Percentiles rank a stretch among this genome's conserved stretches.
These are phyloP conservation scores for Podospora anserina DNA, from an alignment of 495 filamentous ascomycete species.

Conservation along the genomic window DNA sequence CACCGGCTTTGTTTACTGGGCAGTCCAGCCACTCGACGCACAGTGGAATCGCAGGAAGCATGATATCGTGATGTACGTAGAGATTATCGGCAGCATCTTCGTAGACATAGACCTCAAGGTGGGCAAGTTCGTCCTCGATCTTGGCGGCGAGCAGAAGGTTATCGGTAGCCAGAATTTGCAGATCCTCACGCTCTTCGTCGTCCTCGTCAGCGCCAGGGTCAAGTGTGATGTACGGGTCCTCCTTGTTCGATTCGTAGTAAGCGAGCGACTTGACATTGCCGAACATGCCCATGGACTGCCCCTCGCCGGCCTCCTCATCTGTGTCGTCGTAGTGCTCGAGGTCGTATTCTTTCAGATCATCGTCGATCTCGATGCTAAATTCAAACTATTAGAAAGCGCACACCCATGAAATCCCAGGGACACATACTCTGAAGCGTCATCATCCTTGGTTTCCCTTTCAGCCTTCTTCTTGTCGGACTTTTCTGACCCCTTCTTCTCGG, in stretches of 20 bases:
- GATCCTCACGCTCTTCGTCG: conserved; percentile 86
- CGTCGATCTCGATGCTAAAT: conserved; percentile 51
- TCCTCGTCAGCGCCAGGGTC: conserved; percentile 64
- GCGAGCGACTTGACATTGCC: conserved; percentile 89
- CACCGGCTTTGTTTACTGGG: conserved; percentile 66
- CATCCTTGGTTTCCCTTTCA: conserved; percentile 19
- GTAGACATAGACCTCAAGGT: conserved; percentile 96
- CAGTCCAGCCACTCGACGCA: conserved; percentile 94
- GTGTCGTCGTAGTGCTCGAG: conserved; percentile 92
- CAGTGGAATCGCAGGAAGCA: conserved; percentile 95
- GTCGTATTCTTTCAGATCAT: conserved; percentile 91
- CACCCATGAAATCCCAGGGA: background rate
- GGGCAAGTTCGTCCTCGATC: conserved; percentile 93
- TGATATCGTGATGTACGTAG: conserved; percentile 99
- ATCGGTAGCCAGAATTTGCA: conserved; percentile 88
- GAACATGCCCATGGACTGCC: conserved; percentile 81
- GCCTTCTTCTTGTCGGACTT: conserved; percentile 17
- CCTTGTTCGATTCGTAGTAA: conserved; percentile 87
- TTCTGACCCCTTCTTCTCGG: conserved; percentile 26
- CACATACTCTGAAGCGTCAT: conserved; percentile 34
- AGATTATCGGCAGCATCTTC: conserved; percentile 92
- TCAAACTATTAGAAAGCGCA: conserved; percentile 19
- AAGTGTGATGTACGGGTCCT: conserved; percentile 94
- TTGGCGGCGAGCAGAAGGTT: conserved; percentile 89
- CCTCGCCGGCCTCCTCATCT: conserved; percentile 59